Evolutionary conservation across 306 rosid species (phyloP).

Genomic region (Sphenostylis stenocarpa): DNA sequence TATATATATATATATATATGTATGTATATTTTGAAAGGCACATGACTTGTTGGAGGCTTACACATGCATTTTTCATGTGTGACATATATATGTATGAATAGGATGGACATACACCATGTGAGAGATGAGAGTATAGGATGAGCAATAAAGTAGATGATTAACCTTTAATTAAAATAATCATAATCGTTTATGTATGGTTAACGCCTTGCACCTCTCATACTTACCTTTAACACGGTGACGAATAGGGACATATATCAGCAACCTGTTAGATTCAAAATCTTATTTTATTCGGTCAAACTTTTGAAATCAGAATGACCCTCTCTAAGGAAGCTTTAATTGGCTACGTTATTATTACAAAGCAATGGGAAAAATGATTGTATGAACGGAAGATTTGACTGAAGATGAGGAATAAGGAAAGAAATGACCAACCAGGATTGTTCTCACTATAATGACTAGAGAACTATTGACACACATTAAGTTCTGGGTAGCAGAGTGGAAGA

Average conservation of each 20-base stretch:
- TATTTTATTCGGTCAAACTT: not conserved
- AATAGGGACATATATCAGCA: not conserved
- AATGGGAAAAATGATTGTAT: not conserved
- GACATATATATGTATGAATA: not conserved
- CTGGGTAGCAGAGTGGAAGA: not conserved
- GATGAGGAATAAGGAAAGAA: not conserved
- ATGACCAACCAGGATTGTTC: not conserved
- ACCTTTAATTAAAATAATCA: not conserved
- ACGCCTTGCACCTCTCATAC: not conserved
- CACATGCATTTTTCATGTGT: constrained; percentile 29
- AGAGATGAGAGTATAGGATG: not conserved
- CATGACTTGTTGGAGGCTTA: constrained; percentile 21
- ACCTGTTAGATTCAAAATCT: not conserved
- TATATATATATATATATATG: not conserved
- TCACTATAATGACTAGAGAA: not conserved
- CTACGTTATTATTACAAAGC: not conserved
- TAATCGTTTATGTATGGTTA: not conserved
- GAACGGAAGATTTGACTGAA: not conserved
- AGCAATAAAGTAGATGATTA: not conserved
- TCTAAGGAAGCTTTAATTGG: not conserved
- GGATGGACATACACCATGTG: not conserved
- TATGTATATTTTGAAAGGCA: constrained; percentile 19
- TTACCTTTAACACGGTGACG: not conserved
- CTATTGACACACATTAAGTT: not conserved
- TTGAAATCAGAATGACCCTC: not conserved